Evolutionary conservation across 352 stramenopile genomes (phyloP).

Genomic region (Phytophthora fragariae): DNA sequence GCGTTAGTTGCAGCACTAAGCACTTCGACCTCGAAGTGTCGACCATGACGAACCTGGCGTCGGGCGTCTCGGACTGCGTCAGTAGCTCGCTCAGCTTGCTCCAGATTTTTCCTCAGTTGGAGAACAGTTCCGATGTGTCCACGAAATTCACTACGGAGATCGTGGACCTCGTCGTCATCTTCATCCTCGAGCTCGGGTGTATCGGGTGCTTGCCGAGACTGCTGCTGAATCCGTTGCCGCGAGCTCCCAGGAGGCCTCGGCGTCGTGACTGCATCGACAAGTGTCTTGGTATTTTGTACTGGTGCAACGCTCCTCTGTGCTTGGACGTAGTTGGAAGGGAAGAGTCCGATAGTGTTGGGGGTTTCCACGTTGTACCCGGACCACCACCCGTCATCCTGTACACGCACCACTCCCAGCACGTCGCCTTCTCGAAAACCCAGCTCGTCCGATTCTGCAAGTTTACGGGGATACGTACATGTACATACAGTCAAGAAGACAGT

Average conservation of each 20-base stretch:
- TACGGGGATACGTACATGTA: too few relatives aligned
- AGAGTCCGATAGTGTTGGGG: slow-evolving; percentile 48
- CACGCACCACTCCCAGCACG: slow-evolving; percentile 49
- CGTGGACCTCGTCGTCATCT: slow-evolving; percentile 24
- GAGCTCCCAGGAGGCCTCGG: slow-evolving; percentile 15
- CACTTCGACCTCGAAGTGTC: neutral
- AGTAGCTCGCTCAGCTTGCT: slow-evolving; percentile 51
- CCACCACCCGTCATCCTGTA: slow-evolving; percentile 79
- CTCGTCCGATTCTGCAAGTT: slow-evolving; percentile 59
- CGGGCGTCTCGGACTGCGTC: slow-evolving; percentile 45
- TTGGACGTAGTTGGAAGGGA: slow-evolving; percentile 78
- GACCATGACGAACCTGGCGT: slow-evolving; percentile 37
- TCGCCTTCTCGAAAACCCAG: slow-evolving; percentile 57
- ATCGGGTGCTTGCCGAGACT: slow-evolving; percentile 15
- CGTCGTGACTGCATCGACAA: slow-evolving; percentile 13
- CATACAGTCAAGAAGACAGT: neutral
- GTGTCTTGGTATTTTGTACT: neutral
- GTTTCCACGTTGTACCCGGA: slow-evolving; percentile 44
- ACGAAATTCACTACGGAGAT: slow-evolving; percentile 22
- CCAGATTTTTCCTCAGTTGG: slow-evolving; percentile 51
- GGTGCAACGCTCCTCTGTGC: slow-evolving; percentile 21
- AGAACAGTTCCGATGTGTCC: slow-evolving; percentile 41
- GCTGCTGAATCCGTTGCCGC: slow-evolving; percentile 29
- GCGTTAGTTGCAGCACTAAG: neutral
- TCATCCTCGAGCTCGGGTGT: slow-evolving; percentile 24